phyloP scores from a whole-genome alignment of 108 stramenopile species.

The Skeletonema marinoi region DNA sequence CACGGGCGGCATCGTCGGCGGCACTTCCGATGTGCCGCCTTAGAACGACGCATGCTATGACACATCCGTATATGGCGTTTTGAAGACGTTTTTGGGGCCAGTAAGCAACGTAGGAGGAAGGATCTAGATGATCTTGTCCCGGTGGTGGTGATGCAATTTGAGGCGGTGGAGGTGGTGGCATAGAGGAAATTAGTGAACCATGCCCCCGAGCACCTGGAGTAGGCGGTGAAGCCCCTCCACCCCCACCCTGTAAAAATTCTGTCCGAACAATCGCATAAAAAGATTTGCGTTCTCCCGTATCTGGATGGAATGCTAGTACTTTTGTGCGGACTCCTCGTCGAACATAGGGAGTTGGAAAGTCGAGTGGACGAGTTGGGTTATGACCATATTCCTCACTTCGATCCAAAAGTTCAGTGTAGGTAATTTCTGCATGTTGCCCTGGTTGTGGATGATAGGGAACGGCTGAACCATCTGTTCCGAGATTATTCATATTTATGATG shows the following conservation, averaged over 20 bases:
- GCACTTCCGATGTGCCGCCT: conserved; percentile 71
- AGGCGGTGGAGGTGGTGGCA: conserved; percentile 34
- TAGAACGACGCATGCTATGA: conserved; percentile 80
- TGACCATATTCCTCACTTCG: conserved; percentile 25
- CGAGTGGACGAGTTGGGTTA: conserved; percentile 66
- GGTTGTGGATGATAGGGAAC: conserved; percentile 42
- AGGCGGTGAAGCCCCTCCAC: not conserved
- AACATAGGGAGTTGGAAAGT: conserved; percentile 81
- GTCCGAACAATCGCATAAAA: conserved; percentile 78
- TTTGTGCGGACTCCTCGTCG: conserved; percentile 72
- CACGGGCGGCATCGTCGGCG: conserved; percentile 80
- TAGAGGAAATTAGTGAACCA: conserved; percentile 11
- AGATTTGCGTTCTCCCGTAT: conserved; percentile 63
- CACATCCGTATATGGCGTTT: conserved; percentile 86
- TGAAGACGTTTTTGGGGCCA: conserved; percentile 81
- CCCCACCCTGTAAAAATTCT: conserved; percentile 35
- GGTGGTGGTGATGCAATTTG: conserved; percentile 13
- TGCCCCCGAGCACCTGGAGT: not conserved
- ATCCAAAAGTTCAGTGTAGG: conserved; percentile 22
- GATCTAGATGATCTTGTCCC: conserved; percentile 5
- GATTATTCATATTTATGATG: conserved; percentile 18
- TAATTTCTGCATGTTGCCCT: conserved; percentile 33
- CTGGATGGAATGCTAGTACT: conserved; percentile 76
- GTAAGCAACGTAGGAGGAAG: conserved; percentile 61
- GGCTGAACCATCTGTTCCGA: conserved; percentile 33